Evolutionary conservation across 2,329 filamentous ascomycete genomes (phyloP), one percentile per base, ranked within the genome.

Genomic region (Fusarium avenaceum): DNA sequence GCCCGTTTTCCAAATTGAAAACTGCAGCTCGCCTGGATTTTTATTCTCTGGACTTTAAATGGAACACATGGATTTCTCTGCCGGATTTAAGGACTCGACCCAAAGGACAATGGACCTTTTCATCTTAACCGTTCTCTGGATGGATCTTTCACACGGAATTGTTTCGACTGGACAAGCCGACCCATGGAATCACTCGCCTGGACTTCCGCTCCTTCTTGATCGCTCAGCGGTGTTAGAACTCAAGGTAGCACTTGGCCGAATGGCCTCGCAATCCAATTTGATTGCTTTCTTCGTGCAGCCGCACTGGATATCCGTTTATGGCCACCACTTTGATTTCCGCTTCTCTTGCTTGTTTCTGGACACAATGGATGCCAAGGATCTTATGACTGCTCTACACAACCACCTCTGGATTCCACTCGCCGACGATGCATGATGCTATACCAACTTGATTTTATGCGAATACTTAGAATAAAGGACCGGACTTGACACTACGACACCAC

Each of bases 211-310:
- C 47, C 61, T 52, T 65, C 47, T 64, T 52, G 57, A 52, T 63
- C 57, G 57, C 57, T 58, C 51, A 43, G 32, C 54, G 57, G 67
- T 63, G 44, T 42, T 48, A 56, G 69, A 35, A 22, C 33, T 28
- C 22, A 62, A 65, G 65, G 70, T 68, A 66, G 60, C 58, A 55
- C 40, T 48, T 43, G 54, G 64, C 69, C 60, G 50, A 44, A 64
- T 57, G 47, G 64, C 66, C 71, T 42, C 13, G 76, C 76, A 77
- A 77, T 78, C 58, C 65, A 72, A 77, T 77, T 71, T 61, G 65
- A 77, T 78, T 77, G 76, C 75, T 52, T 59, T 61, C 26, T 40
- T 57, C 1, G 71, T 76, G 76, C 76, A 72, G 62, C 73, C 74
- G 76, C 76, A 74, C 64, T 54, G 63, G 70, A 69, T 42, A 33